Evolutionary conservation across 768 basidiomycete species (phyloP), one percentile per base, ranked within the genome.

Genomic region (Tricholoma flavovirens): DNA sequence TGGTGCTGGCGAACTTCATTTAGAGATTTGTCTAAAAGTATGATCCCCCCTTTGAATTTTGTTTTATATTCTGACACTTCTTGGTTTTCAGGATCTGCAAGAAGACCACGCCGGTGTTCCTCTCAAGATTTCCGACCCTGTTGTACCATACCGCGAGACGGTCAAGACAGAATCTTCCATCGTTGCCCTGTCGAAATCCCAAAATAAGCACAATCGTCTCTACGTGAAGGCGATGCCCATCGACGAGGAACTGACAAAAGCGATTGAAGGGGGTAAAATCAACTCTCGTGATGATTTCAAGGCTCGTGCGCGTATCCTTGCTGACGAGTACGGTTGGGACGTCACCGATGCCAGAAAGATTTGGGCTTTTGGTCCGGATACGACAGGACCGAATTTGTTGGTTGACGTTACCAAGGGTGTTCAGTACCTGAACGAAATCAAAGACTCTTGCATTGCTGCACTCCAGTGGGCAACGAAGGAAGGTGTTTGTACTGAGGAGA

Each of bases 401-500:
- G 93, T 97, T 66, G 97, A 99, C 76, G 91, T 89, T 64, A 98
- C 97, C 66, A 99, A 98, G 84, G 97, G 93, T 79, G 93, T 97
- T 57, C 97, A 99, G 70, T 98, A 97, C 79, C 78, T 99, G 60
- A 96, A 93, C 71, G 97, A 99, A 84, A 99, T 99, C 82, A 98
- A 99, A 82, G 97, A 99, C 73, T 98, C 97, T 62, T 97, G 94
- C 72, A 84, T 99, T 71, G 96, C 97, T 64, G 95, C 93, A 48
- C 92, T 98, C 87, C 97, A 98, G 76, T 98, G 95, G 97, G 97
- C 97, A 45, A 91, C 93, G 56, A 98, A 97, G 82, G 96, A 98
- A 75, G 93, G 93, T 82, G 95, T 91, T 64, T 85, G 88, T 67
- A 87, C 87, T 54, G 97, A 98, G 70, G 97, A 99, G 82, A 93